phyloP scores from a whole-genome alignment of 2,329 filamentous ascomycete genomes.

The Magnaporthales sp. region DNA sequence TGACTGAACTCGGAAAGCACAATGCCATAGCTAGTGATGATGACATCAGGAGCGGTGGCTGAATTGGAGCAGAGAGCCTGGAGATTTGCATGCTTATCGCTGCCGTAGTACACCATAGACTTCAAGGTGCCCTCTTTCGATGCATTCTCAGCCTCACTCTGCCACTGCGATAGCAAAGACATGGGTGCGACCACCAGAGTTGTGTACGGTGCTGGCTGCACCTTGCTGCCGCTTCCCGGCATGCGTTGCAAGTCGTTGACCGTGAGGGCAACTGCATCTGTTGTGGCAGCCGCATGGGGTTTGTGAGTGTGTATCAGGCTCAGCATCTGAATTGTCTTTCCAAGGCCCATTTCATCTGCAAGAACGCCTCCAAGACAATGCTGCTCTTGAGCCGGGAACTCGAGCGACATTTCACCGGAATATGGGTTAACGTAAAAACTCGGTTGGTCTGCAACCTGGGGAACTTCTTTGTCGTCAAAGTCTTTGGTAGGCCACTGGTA shows the following conservation, averaged over 20 bases:
- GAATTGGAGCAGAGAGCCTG: conserved; percentile 74
- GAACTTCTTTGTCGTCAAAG: conserved; percentile 70
- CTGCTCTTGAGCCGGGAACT: conserved; percentile 90
- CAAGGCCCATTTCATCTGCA: conserved; percentile 95
- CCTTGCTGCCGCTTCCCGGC: conserved; percentile 10
- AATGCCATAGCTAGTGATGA: conserved; percentile 92
- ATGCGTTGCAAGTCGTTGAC: conserved; percentile 5
- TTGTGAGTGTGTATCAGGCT: conserved; percentile 82
- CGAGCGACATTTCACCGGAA: conserved; percentile 82
- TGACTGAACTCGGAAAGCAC: conserved; percentile 84
- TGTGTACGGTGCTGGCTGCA: conserved; percentile 71
- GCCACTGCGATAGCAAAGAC: conserved; percentile 94
- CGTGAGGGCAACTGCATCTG: conserved; percentile 15
- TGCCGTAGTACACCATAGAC: conserved; percentile 84
- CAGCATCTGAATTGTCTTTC: conserved; percentile 98
- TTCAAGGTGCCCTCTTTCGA: conserved; percentile 77
- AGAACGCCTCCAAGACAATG: conserved; percentile 89
- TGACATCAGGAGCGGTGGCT: conserved; percentile 70
- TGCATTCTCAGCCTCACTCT: conserved; percentile 87
- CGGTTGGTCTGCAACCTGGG: conserved; percentile 52
- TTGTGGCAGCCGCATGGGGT: conserved; percentile 34
- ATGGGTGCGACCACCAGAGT: conserved; percentile 95
- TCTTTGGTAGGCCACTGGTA: conserved; percentile 86
- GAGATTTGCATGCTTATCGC: conserved; percentile 72
- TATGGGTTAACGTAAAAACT: conserved; percentile 96